A percentile compares a stretch with the other conserved stretches of the same genome.
These are phyloP conservation scores for Annulohypoxylon stygium DNA, from an alignment of 495 filamentous ascomycete species.

Conservation along the genomic window DNA sequence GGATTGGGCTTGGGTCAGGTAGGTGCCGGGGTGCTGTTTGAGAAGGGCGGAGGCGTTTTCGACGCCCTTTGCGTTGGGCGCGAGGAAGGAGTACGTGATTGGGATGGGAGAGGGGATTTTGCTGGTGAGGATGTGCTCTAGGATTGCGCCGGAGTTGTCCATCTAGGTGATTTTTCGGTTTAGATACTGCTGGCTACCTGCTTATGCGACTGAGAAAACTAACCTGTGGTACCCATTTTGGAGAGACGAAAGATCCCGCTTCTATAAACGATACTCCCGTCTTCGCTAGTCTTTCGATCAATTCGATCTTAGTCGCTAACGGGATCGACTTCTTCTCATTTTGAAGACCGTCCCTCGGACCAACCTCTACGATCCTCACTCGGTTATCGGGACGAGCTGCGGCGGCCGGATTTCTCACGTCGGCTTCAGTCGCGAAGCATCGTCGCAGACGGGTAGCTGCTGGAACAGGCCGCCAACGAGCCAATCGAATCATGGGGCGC, in stretches of 20 bases:
- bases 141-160: conserved; percentile 88
- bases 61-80: conserved; percentile 88
- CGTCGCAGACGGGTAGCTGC: conserved; percentile 41
- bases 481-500: conserved; percentile 45
- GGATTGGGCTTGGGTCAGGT: conserved; percentile 54
- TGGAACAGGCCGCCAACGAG: conserved; percentile 31
- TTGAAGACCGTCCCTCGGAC: conserved; percentile 93
- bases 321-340: conserved; percentile 91
- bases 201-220: conserved; percentile 26
- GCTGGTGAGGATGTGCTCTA: conserved; percentile 77
- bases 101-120: conserved; percentile 73
- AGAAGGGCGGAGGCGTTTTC: conserved; percentile 64
- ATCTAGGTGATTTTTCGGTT: conserved; percentile 69
- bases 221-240: conserved; percentile 99
- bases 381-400: conserved; percentile 57
- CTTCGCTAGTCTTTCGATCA: conserved; percentile 83
- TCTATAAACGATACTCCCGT: conserved; percentile 91
- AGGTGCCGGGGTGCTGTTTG: conserved; percentile 54
- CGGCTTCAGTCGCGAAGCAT: conserved; percentile 57
- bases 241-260: conserved; percentile 93
- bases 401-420: conserved; percentile 37
- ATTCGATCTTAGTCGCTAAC: conserved; percentile 84
- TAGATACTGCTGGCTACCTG: conserved; percentile 2
- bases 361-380: conserved; percentile 88
- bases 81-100: conserved; percentile 92